A percentile compares a stretch with the other conserved stretches of the same genome.
phyloP scores from a whole-genome alignment of 2,329 filamentous ascomycete genomes.

The Diaporthe eres region DNA sequence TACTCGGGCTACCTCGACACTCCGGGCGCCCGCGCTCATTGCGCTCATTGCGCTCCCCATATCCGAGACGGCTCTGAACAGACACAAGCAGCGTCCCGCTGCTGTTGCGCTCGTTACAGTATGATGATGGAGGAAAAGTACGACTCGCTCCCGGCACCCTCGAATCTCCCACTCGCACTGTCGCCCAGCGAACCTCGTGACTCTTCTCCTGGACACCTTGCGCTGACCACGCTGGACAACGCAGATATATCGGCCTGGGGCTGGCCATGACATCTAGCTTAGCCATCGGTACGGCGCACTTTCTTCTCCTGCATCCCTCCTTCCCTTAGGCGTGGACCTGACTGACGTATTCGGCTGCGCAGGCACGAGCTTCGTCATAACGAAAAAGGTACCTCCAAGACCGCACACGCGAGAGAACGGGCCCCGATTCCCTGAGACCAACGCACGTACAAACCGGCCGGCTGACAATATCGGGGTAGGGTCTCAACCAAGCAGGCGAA shows the following conservation, averaged over 20 bases:
- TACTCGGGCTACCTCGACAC: slow-evolving; percentile 30
- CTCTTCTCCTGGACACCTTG: slow-evolving; percentile 6
- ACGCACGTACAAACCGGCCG: neutral
- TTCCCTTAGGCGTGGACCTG: slow-evolving; percentile 32
- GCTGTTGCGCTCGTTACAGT: slow-evolving; percentile 47
- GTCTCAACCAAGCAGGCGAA: slow-evolving; percentile 90
- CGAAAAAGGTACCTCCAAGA: slow-evolving; percentile 83
- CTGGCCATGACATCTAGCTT: slow-evolving; percentile 82
- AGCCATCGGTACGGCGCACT: slow-evolving; percentile 75
- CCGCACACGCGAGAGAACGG: slow-evolving; percentile 7
- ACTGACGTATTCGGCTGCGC: slow-evolving; percentile 43
- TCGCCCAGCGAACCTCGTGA: neutral
- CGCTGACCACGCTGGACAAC: slow-evolving; percentile 50
- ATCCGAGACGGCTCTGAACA: slow-evolving; percentile 23
- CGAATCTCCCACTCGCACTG: neutral
- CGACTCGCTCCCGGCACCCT: slow-evolving; percentile 41
- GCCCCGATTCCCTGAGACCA: slow-evolving; percentile 38
- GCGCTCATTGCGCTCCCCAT: slow-evolving; percentile 35
- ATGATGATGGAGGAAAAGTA: slow-evolving; percentile 65
- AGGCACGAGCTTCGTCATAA: slow-evolving; percentile 99
- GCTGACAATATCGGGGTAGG: slow-evolving; percentile 62
- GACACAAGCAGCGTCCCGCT: slow-evolving; percentile 38
- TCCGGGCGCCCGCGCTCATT: slow-evolving; percentile 31
- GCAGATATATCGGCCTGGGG: slow-evolving; percentile 82
- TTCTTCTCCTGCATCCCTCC: neutral